Evolutionary conservation across 306 rosid genomes (phyloP).

Genomic region (Cicer pinnatifidum): DNA sequence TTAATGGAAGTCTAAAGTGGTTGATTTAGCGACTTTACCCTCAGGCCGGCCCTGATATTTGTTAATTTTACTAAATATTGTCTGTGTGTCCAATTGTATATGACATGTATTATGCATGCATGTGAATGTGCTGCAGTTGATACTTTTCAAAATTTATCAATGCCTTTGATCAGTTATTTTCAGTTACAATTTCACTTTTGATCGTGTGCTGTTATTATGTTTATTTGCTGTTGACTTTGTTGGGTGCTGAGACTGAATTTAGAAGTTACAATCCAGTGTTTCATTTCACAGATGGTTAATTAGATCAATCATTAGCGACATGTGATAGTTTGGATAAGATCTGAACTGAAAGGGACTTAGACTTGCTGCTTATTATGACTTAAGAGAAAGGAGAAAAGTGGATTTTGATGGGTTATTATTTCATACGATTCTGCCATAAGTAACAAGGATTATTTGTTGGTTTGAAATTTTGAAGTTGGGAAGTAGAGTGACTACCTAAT

Average conservation of each 20-base stretch:
- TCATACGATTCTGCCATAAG: constrained; percentile 33
- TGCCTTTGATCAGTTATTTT: constrained; percentile 13
- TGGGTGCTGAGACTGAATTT: constrained; percentile 28
- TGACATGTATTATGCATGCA: not conserved
- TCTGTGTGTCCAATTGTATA: not conserved
- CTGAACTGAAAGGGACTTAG: constrained; percentile 1
- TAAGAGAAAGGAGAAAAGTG: constrained; percentile 46
- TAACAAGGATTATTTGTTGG: constrained; percentile 16
- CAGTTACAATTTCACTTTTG: not conserved
- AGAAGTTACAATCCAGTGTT: constrained; percentile 24
- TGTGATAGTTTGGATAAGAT: constrained; percentile 22
- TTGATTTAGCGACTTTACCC: no score
- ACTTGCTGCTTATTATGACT: constrained; percentile 27
- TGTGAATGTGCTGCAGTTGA: not conserved
- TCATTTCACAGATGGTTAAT: constrained; percentile 15
- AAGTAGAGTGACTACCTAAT: constrained; percentile 44
- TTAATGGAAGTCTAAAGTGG: no score
- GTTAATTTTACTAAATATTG: not conserved
- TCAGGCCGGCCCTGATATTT: not conserved
- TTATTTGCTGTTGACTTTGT: constrained; percentile 25
- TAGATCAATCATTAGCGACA: constrained; percentile 10
- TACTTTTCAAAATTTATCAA: not conserved
- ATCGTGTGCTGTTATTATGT: not conserved
- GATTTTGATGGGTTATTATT: constrained; percentile 34
- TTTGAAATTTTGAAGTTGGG: constrained; percentile 30